Percentiles rank a stretch among this genome's conserved stretches.
phyloP scores from a whole-genome alignment of 2,329 filamentous ascomycete species.

The Pyrenophora graminea region DNA sequence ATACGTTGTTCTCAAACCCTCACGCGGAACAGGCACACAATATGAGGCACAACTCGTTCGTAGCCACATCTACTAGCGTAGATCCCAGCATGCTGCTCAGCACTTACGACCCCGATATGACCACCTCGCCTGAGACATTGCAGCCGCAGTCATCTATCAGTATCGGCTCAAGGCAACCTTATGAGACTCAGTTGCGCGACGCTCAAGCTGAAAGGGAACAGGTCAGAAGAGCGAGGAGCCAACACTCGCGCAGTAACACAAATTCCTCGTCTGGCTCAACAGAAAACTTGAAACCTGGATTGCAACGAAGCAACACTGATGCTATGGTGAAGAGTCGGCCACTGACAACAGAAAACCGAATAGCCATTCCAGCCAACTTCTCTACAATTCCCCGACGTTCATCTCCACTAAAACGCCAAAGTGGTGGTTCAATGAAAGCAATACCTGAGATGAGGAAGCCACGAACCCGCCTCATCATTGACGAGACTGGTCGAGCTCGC shows the following conservation, averaged over 20 bases:
- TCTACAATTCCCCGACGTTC: conserved; percentile 49
- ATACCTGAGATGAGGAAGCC: conserved; percentile 53
- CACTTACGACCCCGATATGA: conserved; percentile 40
- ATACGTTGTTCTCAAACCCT: conserved; percentile 29
- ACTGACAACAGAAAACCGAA: conserved; percentile 36
- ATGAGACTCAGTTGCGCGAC: conserved; percentile 46
- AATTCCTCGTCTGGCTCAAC: conserved; percentile 46
- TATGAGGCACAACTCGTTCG: conserved; percentile 39
- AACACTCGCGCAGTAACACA: conserved; percentile 49
- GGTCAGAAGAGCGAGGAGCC: conserved; percentile 36
- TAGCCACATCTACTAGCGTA: conserved; percentile 48
- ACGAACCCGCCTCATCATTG: conserved; percentile 52
- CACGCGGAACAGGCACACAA: conserved; percentile 22
- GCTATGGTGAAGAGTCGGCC: conserved; percentile 43
- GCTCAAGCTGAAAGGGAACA: conserved; percentile 42
- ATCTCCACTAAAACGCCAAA: conserved; percentile 54
- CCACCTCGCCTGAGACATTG: conserved; percentile 35
- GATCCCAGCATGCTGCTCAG: conserved; percentile 55
- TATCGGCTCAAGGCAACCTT: conserved; percentile 40
- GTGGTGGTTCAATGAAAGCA: conserved; percentile 47
- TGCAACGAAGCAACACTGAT: conserved; percentile 55
- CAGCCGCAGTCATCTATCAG: conserved; percentile 23
- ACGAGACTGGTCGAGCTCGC: conserved; percentile 53
- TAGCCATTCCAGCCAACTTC: conserved; percentile 26
- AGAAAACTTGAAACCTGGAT: conserved; percentile 35